A percentile compares a stretch with the other conserved stretches of the same genome.
Evolutionary conservation across 2,329 filamentous ascomycete genomes (phyloP).

Genomic region (Xenoacremonium recifei): DNA sequence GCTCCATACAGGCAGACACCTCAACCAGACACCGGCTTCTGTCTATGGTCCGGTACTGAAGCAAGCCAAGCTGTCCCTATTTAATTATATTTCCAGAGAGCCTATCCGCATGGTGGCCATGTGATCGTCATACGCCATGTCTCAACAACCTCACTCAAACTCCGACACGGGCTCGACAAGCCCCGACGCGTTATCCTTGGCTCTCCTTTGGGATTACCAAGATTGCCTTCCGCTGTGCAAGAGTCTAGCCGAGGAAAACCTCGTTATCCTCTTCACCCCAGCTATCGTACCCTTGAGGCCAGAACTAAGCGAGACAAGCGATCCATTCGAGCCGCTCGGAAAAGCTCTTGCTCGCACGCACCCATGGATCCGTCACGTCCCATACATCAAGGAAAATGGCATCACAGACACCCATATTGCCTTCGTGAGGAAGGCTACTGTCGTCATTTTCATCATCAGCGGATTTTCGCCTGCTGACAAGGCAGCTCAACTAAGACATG

Average conservation of each 20-base stretch:
- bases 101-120: no score
- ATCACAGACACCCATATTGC: conserved; percentile 63
- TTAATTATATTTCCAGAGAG: no score
- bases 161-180: background rate
- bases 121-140: conserved; percentile 15
- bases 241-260: conserved; percentile 46
- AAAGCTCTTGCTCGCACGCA: conserved; percentile 60
- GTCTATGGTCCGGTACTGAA: no score
- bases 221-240: conserved; percentile 47
- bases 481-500: conserved; percentile 50
- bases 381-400: conserved; percentile 63
- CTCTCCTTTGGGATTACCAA: conserved; percentile 41
- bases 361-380: conserved; percentile 65
- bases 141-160: conserved; percentile 15
- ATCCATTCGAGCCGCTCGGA: conserved; percentile 73
- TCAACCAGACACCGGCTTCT: no score
- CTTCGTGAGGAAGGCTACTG: conserved; percentile 60
- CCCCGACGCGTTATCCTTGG: conserved; percentile 11
- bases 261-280: conserved; percentile 63
- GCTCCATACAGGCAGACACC: no score
- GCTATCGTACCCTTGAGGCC: conserved; percentile 47
- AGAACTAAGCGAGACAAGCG: conserved; percentile 43
- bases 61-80: no score
- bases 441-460: conserved; percentile 60
- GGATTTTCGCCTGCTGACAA: conserved; percentile 46